A percentile compares a stretch with the other conserved stretches of the same genome.
Conservation (phyloP, 2,329 filamentous ascomycete species). For the Colletotrichum sp. region DNA sequence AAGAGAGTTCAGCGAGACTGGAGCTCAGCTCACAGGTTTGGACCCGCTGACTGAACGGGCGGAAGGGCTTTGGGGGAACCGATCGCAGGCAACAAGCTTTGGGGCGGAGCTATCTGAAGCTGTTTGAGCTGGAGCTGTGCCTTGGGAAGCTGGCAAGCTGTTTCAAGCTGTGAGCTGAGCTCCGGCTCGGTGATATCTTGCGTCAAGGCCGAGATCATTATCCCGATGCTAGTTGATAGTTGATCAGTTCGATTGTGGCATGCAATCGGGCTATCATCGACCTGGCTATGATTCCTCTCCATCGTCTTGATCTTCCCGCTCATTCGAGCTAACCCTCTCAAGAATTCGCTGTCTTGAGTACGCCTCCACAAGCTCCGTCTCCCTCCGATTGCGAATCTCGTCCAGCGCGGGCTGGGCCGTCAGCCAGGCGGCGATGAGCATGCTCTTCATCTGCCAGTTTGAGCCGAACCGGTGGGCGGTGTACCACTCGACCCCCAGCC, state of each 20-base stretch:
- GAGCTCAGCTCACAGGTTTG: not conserved
- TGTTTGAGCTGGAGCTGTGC: not conserved
- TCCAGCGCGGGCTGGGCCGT: slow-evolving; percentile 25
- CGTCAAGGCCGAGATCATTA: not conserved
- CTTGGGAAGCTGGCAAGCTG: not conserved
- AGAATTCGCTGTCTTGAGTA: not conserved
- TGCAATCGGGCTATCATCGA: not conserved
- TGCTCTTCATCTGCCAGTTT: slow-evolving; percentile 22
- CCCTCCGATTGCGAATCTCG: slow-evolving; percentile 21
- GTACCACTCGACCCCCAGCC: slow-evolving; percentile 11
- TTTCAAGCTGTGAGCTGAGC: not conserved
- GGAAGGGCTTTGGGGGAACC: not conserved
- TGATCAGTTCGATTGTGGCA: not conserved
- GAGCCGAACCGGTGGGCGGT: slow-evolving; percentile 15
- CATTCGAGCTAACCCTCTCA: not conserved
- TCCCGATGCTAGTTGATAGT: not conserved
- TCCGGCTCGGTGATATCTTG: not conserved
- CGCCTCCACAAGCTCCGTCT: slow-evolving; percentile 20
- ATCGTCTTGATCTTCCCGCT: not conserved
- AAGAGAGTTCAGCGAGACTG: not conserved
- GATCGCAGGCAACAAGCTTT: not conserved
- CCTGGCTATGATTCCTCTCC: not conserved
- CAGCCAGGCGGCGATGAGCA: slow-evolving; percentile 25
- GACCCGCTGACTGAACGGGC: not conserved
- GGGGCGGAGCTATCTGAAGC: not conserved